phyloP scores from a whole-genome alignment of 768 basidiomycete species.

The Trametes punicea region DNA sequence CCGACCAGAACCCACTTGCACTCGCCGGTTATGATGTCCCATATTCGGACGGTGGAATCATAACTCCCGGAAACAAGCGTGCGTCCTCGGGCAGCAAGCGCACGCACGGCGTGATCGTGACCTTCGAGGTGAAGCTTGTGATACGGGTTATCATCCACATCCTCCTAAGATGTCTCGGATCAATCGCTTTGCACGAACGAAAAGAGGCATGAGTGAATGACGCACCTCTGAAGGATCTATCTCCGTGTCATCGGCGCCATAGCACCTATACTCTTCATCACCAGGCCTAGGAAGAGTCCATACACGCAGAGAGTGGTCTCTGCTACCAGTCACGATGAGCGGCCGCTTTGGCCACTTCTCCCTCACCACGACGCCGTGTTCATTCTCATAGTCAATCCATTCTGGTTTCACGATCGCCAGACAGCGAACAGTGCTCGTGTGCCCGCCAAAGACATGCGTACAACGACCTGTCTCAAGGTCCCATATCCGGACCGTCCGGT shows the following conservation, averaged over 20 bases:
- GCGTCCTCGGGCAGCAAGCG: conserved; percentile 86
- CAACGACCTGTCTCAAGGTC: conserved; percentile 75
- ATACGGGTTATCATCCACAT: conserved; percentile 80
- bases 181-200: background rate
- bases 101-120: conserved; percentile 88
- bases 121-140: conserved; percentile 83
- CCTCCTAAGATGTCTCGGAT: conserved; percentile 43
- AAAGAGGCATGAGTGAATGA: background rate
- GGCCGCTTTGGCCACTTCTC: conserved; percentile 75
- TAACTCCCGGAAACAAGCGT: conserved; percentile 95
- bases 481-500: conserved; percentile 93
- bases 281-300: conserved; percentile 67
- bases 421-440: conserved; percentile 95
- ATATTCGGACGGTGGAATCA: conserved; percentile 91
- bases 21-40: conserved; percentile 85
- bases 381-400: conserved; percentile 69
- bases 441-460: conserved; percentile 92
- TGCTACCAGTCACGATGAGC: conserved; percentile 69
- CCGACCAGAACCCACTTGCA: conserved; percentile 81
- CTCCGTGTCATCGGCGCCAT: conserved; percentile 58
- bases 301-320: conserved; percentile 63
- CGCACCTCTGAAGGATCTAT: conserved; percentile 52
- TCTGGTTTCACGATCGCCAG: conserved; percentile 95
- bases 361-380: conserved; percentile 54
- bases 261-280: conserved; percentile 72